A percentile compares a stretch with the other conserved stretches of the same genome.
phyloP scores from a whole-genome alignment of 495 filamentous ascomycete species.

The Penicillium soppii region DNA sequence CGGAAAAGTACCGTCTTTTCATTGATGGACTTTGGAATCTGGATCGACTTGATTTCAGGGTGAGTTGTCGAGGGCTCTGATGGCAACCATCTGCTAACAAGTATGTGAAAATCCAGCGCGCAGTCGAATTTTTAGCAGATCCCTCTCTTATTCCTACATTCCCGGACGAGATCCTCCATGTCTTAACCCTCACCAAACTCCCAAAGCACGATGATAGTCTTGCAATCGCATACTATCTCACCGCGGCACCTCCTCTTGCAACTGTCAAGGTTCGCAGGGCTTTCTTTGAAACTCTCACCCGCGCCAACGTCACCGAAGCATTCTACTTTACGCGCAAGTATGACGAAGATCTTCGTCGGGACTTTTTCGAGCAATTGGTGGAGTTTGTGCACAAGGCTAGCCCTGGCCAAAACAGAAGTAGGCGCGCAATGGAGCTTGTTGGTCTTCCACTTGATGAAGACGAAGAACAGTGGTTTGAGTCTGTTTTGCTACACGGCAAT shows the following conservation, averaged over 20 bases:
- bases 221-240: conserved; percentile 74
- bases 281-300: conserved; percentile 65
- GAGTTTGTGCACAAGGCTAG: conserved; percentile 53
- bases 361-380: conserved; percentile 68
- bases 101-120: conserved; percentile 46
- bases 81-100: neutral
- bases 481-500: conserved; percentile 59
- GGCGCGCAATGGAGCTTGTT: conserved; percentile 65
- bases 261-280: conserved; percentile 56
- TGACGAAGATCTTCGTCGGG: conserved; percentile 56
- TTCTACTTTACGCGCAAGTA: conserved; percentile 70
- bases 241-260: conserved; percentile 63
- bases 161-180: conserved; percentile 73
- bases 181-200: conserved; percentile 59
- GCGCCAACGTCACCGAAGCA: conserved; percentile 66
- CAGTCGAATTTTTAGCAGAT: conserved; percentile 69
- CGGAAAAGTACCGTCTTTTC: conserved; percentile 68
- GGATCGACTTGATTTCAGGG: conserved; percentile 67
- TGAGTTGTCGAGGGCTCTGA: conserved; percentile 21
- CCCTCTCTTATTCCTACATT: conserved; percentile 77
- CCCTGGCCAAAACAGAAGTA: conserved; percentile 44
- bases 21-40: conserved; percentile 81
- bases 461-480: conserved; percentile 73
- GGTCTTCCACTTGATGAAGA: conserved; percentile 64
- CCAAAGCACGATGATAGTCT: conserved; percentile 61